phyloP scores from a whole-genome alignment of 2,329 filamentous ascomycete genomes.

The Apiospora hydei region DNA sequence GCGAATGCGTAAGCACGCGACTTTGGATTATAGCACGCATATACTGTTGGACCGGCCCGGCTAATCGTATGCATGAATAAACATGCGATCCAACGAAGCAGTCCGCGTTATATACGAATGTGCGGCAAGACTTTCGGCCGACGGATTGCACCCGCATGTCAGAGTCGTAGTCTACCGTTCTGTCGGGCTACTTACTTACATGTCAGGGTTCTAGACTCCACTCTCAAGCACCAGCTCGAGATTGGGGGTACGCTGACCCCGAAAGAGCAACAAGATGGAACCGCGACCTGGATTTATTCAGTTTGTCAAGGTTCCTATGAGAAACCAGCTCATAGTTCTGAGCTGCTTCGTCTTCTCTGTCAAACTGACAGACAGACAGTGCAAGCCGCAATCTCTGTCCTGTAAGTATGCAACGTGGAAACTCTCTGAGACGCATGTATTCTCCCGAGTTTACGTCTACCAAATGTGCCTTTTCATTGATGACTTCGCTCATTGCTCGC shows the following conservation, averaged over 20 bases:
- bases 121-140: constrained; percentile 1
- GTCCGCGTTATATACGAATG: neutral
- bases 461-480: too few species aligned
- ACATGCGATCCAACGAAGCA: too few species aligned
- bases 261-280: neutral
- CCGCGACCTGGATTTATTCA: neutral
- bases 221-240: neutral
- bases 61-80: neutral
- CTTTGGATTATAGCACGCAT: neutral
- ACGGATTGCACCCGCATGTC: neutral
- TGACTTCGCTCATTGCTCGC: neutral
- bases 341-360: neutral
- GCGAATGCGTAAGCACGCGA: neutral
- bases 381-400: neutral
- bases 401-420: neutral
- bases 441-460: neutral
- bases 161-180: neutral
- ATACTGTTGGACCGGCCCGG: neutral
- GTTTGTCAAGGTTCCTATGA: neutral
- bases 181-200: neutral
- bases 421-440: neutral
- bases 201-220: constrained; percentile 9
- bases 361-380: neutral
- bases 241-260: neutral
- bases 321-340: neutral